A percentile compares a stretch with the other conserved stretches of the same genome.
Conservation (phyloP, 768 basidiomycete genomes). For the Dendrothele bispora region DNA sequence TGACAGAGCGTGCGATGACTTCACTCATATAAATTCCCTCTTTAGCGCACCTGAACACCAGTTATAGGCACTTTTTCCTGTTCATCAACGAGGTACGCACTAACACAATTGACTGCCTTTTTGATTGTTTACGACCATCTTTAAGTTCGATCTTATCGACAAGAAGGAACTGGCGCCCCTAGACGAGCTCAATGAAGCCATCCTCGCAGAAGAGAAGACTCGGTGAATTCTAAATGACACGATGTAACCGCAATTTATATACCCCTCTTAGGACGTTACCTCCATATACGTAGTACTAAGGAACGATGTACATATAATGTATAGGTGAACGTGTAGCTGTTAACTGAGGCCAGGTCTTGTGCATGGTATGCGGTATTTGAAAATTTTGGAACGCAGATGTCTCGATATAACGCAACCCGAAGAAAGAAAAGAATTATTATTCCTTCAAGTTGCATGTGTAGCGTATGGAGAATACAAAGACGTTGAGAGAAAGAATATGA, state of each 20-base stretch:
- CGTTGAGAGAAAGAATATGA: no score
- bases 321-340: no score
- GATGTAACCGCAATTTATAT: neutral
- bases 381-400: no score
- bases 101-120: neutral
- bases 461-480: no score
- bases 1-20: neutral
- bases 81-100: constrained; percentile 87
- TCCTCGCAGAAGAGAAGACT: constrained; percentile 56
- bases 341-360: no score
- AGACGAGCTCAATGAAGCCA: constrained; percentile 93
- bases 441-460: no score
- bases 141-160: constrained; percentile 89
- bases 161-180: constrained; percentile 94
- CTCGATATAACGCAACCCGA: no score
- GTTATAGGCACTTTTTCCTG: constrained; percentile 96
- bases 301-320: no score
- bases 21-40: constrained; percentile 3
- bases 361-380: no score
- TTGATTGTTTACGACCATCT: constrained; percentile 11
- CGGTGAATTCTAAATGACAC: constrained; percentile 25
- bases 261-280: neutral
- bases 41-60: constrained; percentile 95
- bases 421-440: no score
- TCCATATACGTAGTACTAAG: no score